These are phyloP conservation scores for Canariomyces notabilis DNA, from an alignment of 2,329 filamentous ascomycete species.

Conservation along the genomic window DNA sequence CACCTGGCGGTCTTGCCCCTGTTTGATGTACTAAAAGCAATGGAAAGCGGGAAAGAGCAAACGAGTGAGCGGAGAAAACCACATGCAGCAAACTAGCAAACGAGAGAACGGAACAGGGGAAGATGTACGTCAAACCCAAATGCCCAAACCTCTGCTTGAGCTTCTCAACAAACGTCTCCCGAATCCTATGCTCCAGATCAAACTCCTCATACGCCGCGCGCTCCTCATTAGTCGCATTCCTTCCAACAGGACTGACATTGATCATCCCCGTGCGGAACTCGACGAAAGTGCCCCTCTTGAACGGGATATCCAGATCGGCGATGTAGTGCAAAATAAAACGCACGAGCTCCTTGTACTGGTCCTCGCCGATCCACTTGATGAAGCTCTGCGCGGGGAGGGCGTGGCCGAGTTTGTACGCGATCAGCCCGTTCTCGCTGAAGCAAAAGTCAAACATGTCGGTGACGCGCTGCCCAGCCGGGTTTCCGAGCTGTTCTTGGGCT, in stretches of 20 bases:
- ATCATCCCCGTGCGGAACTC: slow-evolving; percentile 92
- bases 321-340: slow-evolving; percentile 76
- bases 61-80: too few relatives aligned
- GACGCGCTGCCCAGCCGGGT: slow-evolving; percentile 59
- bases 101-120: too few relatives aligned
- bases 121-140: slow-evolving; percentile 68
- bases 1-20: not conserved
- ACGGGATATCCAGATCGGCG: slow-evolving; percentile 74
- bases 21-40: not conserved
- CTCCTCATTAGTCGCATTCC: slow-evolving; percentile 79
- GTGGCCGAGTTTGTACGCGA: slow-evolving; percentile 77
- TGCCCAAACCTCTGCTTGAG: slow-evolving; percentile 79
- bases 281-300: slow-evolving; percentile 80
- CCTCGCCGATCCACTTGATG: slow-evolving; percentile 87
- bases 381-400: slow-evolving; percentile 75
- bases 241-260: slow-evolving; percentile 76
- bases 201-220: slow-evolving; percentile 76
- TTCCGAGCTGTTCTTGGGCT: slow-evolving; percentile 96
- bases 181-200: slow-evolving; percentile 71
- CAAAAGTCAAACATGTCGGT: slow-evolving; percentile 92
- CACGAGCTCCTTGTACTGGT: slow-evolving; percentile 70
- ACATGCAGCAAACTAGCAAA: too few relatives aligned
- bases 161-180: slow-evolving; percentile 68
- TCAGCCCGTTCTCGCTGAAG: slow-evolving; percentile 95
- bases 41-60: not conserved